A percentile compares a stretch with the other conserved stretches of the same genome.
These are phyloP conservation scores for Aspergillus cristatus DNA, from an alignment of 495 filamentous ascomycete genomes.

Conservation along the genomic window DNA sequence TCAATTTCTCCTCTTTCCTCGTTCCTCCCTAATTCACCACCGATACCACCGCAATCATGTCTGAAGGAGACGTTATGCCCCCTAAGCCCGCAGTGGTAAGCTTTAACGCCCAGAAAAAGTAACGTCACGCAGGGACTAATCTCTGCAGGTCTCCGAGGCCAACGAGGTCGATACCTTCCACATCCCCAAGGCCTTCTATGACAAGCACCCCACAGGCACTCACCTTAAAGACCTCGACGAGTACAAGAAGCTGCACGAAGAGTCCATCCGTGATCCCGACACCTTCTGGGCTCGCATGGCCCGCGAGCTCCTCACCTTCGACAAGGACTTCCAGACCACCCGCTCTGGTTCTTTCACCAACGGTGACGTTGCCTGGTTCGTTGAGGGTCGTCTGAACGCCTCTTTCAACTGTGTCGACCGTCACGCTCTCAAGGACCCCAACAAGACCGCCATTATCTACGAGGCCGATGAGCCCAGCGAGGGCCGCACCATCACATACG, in stretches of 20 bases:
- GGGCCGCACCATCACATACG: conserved; percentile 84
- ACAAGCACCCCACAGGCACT: conserved; percentile 61
- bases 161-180: conserved; percentile 80
- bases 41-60: conserved; percentile 45
- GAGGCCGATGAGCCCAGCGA: conserved; percentile 88
- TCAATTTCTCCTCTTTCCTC: neutral
- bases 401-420: conserved; percentile 97
- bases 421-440: conserved; percentile 84
- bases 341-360: conserved; percentile 64
- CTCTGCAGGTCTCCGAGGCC: conserved; percentile 56
- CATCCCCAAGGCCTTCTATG: conserved; percentile 51
- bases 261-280: conserved; percentile 85
- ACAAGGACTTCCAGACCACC: conserved; percentile 86
- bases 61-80: conserved; percentile 46
- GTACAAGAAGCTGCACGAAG: conserved; percentile 88
- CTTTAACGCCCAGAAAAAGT: too few relatives aligned
- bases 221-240: conserved; percentile 67
- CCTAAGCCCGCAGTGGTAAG: conserved; percentile 59
- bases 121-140: too few relatives aligned
- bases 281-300: conserved; percentile 86
- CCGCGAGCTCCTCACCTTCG: conserved; percentile 84
- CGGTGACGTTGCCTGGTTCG: conserved; percentile 91
- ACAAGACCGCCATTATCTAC: conserved; percentile 94
- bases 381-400: conserved; percentile 87
- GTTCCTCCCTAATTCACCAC: neutral